Evolutionary conservation across 1,284 basidiomycete genomes (phyloP), one percentile per base, ranked within the genome.

Genomic region (Apiotrichum mycotoxinovorans): DNA sequence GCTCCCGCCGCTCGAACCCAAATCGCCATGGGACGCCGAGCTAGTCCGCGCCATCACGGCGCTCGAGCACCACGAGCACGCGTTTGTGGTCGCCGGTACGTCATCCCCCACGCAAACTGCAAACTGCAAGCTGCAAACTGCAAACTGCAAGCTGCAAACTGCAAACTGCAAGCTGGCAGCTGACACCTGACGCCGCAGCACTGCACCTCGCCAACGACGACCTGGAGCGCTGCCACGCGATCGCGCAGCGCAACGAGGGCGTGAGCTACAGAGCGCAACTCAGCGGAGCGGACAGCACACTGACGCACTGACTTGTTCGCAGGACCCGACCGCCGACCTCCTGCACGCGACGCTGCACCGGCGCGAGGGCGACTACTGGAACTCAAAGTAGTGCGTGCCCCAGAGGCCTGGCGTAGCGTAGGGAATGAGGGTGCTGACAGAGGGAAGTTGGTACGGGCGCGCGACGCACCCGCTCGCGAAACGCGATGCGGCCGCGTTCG

Each of bases 121-220:
- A 44, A n/a, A n/a, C n/a, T n/a, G n/a, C n/a, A n/a, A n/a, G n/a
- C n/a, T n/a, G n/a, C n/a, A n/a, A n/a, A n/a, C n/a, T n/a, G n/a
- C n/a, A n/a, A n/a, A n/a, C 42, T 44, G 14, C 30, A 12, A 30
- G 5, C 30, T 30, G 7, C 30, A 44, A n/a, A 18, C 40, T n/a
- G 17, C 17, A 41, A 9, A 18, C 20, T 18, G 40, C 14, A 18
- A 8, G n/a, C 9, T 7, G 38, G n/a, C n/a, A n/a, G n/a, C 42
- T 44, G 14, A 5, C 7, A 30, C 12, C 30, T 30, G 7, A 5
- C 25, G 9, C 25, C 18, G 18, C 57, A 70, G 74, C 71, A 2
- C 60, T 77, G 3, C 74, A 77, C 57, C 67, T 77, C 0, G 73
- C 71, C 20, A 77, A 76, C 54, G 75, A 77, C 55, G 75, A 77